Base-by-base conservation (phyloP, 1,284 basidiomycete genomes). In the Trichosporon sp. region DNA sequence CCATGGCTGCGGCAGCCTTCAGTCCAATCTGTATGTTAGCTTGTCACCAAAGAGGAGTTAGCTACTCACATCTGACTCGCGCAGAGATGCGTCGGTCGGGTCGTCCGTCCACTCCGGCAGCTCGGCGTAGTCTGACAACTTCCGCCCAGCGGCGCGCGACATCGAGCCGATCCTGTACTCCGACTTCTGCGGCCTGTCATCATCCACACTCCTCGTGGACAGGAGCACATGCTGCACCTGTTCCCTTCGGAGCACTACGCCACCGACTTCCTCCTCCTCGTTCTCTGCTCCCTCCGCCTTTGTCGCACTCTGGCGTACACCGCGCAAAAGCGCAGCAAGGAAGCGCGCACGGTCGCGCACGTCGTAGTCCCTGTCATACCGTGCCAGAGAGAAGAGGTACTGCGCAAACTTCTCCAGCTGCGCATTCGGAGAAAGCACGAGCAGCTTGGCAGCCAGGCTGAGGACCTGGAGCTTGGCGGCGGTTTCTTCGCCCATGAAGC, bases 321-420 rank as follows among this genome's bases (percentile, higher is more conserved):
- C 88, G 10, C 83, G 77, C 6, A 94, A 81, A 3, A 95, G 83
- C 2, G 87, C 85, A n/a, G 83, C 80, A 14, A 95, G 77, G 84
- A 92, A 89, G 49, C 94, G 84, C 4, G 87, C 88, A 19, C 92
- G 87, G 78, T 96, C 94, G 34, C 94, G 85, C 32, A 96, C 88
- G 71, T 95, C 92, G 77, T 91, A 95, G 72, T 89, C 86, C 13
- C 81, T 71, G 76, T 97, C 95, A 77, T 94, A 97, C 62, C 89
- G 85, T 1, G 91, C 92, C n/a, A 96, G 85, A 0, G 85, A 84
- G 69, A 94, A 86, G 14, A 92, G 85, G 73, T 96, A 91, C 62
- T 84, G 84, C 60, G 84, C 83, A 59, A 96, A 69, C 6, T 78
- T 71, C 77, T 33, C 86, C 76, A 67, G 77, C 54, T 72, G 73